Base-by-base conservation (phyloP, 2,329 filamentous ascomycete species). In the Endocalyx cinctus region DNA sequence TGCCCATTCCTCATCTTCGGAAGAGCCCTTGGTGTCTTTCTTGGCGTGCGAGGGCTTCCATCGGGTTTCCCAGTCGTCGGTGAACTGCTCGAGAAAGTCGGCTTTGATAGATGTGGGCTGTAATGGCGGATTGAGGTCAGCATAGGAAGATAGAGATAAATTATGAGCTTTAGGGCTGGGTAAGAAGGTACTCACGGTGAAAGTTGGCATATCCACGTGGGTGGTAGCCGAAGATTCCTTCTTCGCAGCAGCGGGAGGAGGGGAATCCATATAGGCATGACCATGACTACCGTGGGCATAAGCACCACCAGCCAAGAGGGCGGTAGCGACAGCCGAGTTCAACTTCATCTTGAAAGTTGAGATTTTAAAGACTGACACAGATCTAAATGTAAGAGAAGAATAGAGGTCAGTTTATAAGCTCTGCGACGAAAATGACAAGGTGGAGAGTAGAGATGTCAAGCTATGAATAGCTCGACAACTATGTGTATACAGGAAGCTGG, bases 71-170 rank as follows among this genome's bases (percentile, higher is more conserved):
- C 90, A 97, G 67, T 87, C 89, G 51, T 94, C 85, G 67, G 87
- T 94, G 73, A 98, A 98, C 67, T 98, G 92, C 73, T 98, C 92
- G 46, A 97, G 71, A 78, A 98, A 98, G 41, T 88, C 87, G 50
- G 83, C 92, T 70, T 96, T 92, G 56, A 97, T 63, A 44, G 71
- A 76, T 47, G 88, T 87, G 39, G 92, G 89, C 90, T 98, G 57
- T 14, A 29, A 10, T 43, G 31, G n/a, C n/a, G n/a, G n/a, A n/a
- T n/a, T n/a, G n/a, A n/a, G n/a, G 28, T 41, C 17, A 27, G 19
- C 14, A 25, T 15, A 22, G 25, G 27, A 4, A 25, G 23, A 27
- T 16, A 35, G 38, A n/a, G n/a, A n/a, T n/a, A n/a, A n/a, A n/a
- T n/a, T n/a, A n/a, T n/a, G n/a, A n/a, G n/a, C n/a, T n/a, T n/a